phyloP scores from a whole-genome alignment of 768 basidiomycete species.

The Kwoniella europaea region DNA sequence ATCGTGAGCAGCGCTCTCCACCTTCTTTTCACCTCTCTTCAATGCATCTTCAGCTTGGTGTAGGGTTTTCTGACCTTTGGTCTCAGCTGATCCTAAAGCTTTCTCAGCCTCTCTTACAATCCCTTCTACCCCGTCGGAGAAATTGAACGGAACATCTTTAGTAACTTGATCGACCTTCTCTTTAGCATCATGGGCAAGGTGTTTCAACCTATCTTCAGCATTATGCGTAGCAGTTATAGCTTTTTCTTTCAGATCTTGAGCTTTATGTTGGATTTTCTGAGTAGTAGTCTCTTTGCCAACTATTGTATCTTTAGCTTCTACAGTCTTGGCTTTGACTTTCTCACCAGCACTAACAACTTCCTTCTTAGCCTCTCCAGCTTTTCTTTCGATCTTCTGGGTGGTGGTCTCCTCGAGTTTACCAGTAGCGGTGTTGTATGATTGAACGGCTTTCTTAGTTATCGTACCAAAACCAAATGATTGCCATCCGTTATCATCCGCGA shows the following conservation, averaged over 20 bases:
- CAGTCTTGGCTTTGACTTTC: constrained; percentile 31
- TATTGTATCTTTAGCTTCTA: constrained; percentile 21
- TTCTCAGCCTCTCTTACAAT: constrained; percentile 75
- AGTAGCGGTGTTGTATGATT: constrained; percentile 27
- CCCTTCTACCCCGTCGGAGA: constrained; percentile 70
- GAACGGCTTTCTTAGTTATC: constrained; percentile 40
- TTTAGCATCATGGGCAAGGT: constrained; percentile 39
- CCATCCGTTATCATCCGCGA: constrained; percentile 78
- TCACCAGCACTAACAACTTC: constrained; percentile 25
- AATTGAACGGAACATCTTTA: constrained; percentile 47
- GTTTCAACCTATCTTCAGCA: constrained; percentile 63
- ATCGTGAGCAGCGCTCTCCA: constrained; percentile 18
- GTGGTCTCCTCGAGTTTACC: constrained; percentile 23
- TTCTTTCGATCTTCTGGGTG: constrained; percentile 22
- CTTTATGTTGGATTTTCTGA: constrained; percentile 23
- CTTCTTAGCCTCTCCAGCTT: constrained; percentile 24
- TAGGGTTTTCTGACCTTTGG: constrained; percentile 43
- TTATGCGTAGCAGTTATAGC: constrained; percentile 54
- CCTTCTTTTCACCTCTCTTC: constrained; percentile 8
- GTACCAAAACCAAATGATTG: constrained; percentile 70
- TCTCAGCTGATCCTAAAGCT: constrained; percentile 61
- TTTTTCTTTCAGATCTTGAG: constrained; percentile 43
- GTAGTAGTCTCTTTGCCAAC: constrained; percentile 25
- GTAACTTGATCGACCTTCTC: constrained; percentile 40
- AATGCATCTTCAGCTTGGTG: constrained; percentile 28